Evolutionary conservation across 139 green algal genomes (phyloP).

Genomic region (Mesotaenium endlicherianum): DNA sequence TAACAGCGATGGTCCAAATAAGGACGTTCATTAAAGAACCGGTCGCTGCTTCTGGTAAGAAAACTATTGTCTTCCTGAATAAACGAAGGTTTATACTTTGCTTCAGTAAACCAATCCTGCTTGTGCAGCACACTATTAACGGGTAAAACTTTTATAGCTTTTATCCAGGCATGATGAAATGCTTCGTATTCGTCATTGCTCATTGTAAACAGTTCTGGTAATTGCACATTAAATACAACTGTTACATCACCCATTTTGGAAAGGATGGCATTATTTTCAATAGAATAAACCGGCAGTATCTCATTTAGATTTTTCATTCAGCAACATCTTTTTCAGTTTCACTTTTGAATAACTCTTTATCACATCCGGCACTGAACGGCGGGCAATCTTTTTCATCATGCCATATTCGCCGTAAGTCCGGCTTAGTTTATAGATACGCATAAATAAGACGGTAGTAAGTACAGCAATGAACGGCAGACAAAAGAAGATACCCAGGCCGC

Average conservation of each 20-base stretch:
- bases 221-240: background rate
- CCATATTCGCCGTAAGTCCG: background rate
- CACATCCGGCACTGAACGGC: background rate
- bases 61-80: background rate
- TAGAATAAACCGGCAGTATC: background rate
- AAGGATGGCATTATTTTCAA: background rate
- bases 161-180: background rate
- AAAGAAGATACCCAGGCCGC: background rate
- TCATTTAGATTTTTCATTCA: no score
- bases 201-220: background rate
- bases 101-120: background rate
- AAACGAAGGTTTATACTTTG: background rate
- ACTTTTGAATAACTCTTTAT: no score
- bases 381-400: background rate
- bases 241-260: background rate
- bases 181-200: background rate
- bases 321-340: background rate
- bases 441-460: background rate
- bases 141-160: background rate
- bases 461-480: background rate
- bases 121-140: background rate
- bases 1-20: background rate
- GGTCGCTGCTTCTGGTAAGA: background rate
- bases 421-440: background rate
- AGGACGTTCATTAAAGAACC: background rate